Base-by-base conservation (phyloP, 768 basidiomycete genomes). In the Boletus subparvulus region DNA sequence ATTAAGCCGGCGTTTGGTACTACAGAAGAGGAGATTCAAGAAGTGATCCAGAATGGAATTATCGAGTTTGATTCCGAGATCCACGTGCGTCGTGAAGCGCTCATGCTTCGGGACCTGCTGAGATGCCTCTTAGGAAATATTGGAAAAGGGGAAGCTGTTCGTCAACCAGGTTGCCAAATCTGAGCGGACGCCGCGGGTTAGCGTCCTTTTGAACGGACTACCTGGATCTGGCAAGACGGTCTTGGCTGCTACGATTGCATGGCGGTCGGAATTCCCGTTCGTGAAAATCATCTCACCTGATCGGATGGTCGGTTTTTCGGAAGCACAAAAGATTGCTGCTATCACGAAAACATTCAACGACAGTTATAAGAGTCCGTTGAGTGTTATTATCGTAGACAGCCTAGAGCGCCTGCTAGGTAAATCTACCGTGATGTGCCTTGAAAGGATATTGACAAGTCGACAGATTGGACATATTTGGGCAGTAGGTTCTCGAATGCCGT, bases 1-100 rank as follows among this genome's bases (percentile, higher is more conserved):
- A 92, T 98, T 1, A 91, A 94, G 61, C 93, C 97, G 11, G 93
- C 95, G 17, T 99, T 94, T 69, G 97, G 97, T 84, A 93, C 97
- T 3, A 88, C 96, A 1, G 97, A 98, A 73, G 95, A 96, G 72
- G 96, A 99, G 74, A 77, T 99, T 17, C 82, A 88, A 61, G 86
- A 89, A 61, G 94, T 97, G 52, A 88, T 98, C 21, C 92, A 95
- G 73, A 92, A 98, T 68, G 97, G 97, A 4, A 98, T 98, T 70
- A 94, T 98, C 43, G 92, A 94, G 68, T 97, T 83, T 69, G 86
- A 86, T 71, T 55, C 68, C 8, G 76, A 79, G 40, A 76, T 98
- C 64, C 87, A 96, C 67, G 95, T 95, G 63, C 45, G 54, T 53
- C 42, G 44, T 30, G 45, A 46, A 14, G 44, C 21, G 36, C 14